Evolutionary conservation across 495 filamentous ascomycete species (phyloP), one percentile per base, ranked within the genome.

Genomic region (Talaromyces proteolyticus): DNA sequence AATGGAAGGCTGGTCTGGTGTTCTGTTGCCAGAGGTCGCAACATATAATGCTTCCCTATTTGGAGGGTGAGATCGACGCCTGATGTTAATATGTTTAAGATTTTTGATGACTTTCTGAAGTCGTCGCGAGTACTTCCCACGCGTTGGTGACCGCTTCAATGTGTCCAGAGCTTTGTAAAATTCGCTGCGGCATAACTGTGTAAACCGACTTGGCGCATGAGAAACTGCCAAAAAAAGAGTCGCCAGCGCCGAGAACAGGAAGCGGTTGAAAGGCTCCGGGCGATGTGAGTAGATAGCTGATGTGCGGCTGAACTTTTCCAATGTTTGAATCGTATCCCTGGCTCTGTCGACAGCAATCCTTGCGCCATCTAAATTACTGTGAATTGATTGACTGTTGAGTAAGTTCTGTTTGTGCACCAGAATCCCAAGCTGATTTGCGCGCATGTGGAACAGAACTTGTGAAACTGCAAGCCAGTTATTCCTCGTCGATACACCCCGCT

Each of bases 231-330:
- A 76, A 56, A 91, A 90, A 2, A 94, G 65, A 0, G 89, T 87
- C 0, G 87, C 84, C 11, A 94, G 74, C 0, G 88, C 82, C 1
- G 85, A 87, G 10, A 88, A 79, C 21, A 94, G 70, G 55, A 94
- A 94, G 60, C 91, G 89, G 60, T 94, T 88, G 69, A 91, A 91
- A 53, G 85, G 84, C 18, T 89, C 80, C 54, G 91, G 87, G 18
- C 86, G 79, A 26, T 79, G 78, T 17, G 82, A 80, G 68, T 92
- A 94, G 11, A 91, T 76, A 45, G 86, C 77, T 0, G 85, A 82
- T 4, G 83, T 83, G 50, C 78, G 79, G 57, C 89, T 89, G 47
- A 89, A 79, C 53, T 80, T 78, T 2, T 84, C 79, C 8, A 92
- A 66, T 50, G 84, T 83, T 14, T 82, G 78, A 23, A 94, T 82